Percentiles rank a stretch among this genome's conserved stretches.
These are phyloP conservation scores for Grosmannia clavigera DNA, from an alignment of 2,329 filamentous ascomycete genomes.

Conservation along the genomic window DNA sequence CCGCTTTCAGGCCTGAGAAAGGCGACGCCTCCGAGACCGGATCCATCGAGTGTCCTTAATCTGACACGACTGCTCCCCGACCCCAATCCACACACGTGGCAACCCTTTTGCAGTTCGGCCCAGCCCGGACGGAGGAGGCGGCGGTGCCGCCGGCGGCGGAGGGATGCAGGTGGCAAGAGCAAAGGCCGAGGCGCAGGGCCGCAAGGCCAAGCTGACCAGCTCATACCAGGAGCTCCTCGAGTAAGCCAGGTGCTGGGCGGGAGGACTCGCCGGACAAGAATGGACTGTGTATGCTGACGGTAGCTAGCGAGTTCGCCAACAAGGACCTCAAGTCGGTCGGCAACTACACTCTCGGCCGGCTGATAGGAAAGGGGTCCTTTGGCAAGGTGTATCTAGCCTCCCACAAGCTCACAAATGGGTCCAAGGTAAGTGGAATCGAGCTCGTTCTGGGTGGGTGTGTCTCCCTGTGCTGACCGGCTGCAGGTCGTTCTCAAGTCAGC, in stretches of 20 bases:
- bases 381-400: constrained; percentile 94
- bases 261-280: neutral
- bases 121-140: neutral
- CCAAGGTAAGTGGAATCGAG: constrained; percentile 50
- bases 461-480: neutral
- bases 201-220: constrained; percentile 72
- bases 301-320: constrained; percentile 74
- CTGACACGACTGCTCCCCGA: neutral
- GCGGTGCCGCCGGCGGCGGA: constrained; percentile 13
- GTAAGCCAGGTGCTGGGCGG: constrained; percentile 37
- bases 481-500: constrained; percentile 97
- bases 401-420: constrained; percentile 97
- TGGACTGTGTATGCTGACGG: neutral
- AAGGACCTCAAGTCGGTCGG: constrained; percentile 85
- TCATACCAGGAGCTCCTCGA: constrained; percentile 94
- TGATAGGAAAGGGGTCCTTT: constrained; percentile 97
- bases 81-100: neutral
- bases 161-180: constrained; percentile 42
- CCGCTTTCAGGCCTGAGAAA: too few species aligned
- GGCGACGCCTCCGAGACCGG: too few species aligned
- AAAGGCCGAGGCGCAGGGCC: constrained; percentile 45
- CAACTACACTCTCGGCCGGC: constrained; percentile 80
- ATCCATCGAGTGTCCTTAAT: neutral
- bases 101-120: too few species aligned
- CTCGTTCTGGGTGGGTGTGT: constrained; percentile 13